Percentiles rank a stretch among this genome's conserved stretches.
Conservation (phyloP, 1,284 basidiomycete species). For the Ceratobasidium sp. region DNA sequence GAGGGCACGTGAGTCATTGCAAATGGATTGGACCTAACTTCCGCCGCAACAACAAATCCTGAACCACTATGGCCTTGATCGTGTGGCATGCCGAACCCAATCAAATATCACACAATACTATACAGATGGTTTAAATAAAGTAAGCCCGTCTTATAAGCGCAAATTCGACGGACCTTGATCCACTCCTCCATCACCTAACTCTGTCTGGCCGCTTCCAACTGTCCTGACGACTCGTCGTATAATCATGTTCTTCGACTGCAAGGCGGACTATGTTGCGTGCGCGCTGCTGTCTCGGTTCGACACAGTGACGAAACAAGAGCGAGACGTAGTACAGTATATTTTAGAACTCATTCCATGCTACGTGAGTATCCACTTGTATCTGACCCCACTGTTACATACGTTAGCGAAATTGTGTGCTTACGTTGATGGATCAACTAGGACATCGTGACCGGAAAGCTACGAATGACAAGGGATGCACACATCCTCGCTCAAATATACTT, state of each 20-base stretch:
- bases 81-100: neutral
- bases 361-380: neutral
- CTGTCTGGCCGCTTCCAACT: neutral
- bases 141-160: no score
- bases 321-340: constrained; percentile 3
- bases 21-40: neutral
- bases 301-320: neutral
- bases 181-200: no score
- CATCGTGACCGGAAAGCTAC: neutral
- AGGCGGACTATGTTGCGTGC: constrained; percentile 12
- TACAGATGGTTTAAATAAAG: neutral
- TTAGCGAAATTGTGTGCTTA: neutral
- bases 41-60: neutral
- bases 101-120: neutral
- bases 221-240: neutral
- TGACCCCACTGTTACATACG: neutral
- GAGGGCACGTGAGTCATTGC: neutral
- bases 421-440: neutral
- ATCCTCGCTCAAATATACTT: constrained; percentile 25
- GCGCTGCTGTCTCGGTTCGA: constrained; percentile 23
- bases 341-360: constrained; percentile 22
- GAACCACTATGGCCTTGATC: neutral
- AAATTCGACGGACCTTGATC: no score
- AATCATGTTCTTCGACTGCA: constrained; percentile 24
- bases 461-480: constrained; percentile 14